A percentile compares a stretch with the other conserved stretches of the same genome.
These are phyloP conservation scores for Penicillium sp. DNA, from an alignment of 2,329 filamentous ascomycete genomes.

Conservation along the genomic window DNA sequence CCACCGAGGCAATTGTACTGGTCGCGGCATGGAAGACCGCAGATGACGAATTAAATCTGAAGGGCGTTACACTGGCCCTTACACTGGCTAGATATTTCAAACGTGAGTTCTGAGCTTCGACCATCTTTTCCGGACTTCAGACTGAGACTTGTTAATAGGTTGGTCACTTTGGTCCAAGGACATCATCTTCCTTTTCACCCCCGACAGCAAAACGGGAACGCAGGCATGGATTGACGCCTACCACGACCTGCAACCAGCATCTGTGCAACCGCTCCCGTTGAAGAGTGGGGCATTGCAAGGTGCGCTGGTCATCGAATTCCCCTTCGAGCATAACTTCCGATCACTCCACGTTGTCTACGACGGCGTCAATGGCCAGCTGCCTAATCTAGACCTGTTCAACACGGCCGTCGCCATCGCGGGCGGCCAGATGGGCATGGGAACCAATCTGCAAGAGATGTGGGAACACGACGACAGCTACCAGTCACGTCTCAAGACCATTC, in stretches of 20 bases:
- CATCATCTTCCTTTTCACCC: slow-evolving; percentile 85
- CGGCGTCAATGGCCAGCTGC: slow-evolving; percentile 90
- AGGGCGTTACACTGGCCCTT: slow-evolving; percentile 80
- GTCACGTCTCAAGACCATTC: slow-evolving; percentile 81
- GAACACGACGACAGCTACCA: slow-evolving; percentile 72
- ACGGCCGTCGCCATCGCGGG: slow-evolving; percentile 83
- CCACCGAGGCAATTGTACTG: slow-evolving; percentile 93
- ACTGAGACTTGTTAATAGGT: slow-evolving; percentile 45
- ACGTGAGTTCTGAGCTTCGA: slow-evolving; percentile 46
- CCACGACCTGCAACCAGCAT: slow-evolving; percentile 76
- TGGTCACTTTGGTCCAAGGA: slow-evolving; percentile 99
- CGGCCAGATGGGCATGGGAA: slow-evolving; percentile 87
- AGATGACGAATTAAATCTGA: slow-evolving; percentile 74
- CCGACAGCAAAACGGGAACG: slow-evolving; percentile 83
- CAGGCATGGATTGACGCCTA: slow-evolving; percentile 99
- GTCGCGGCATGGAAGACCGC: slow-evolving; percentile 86
- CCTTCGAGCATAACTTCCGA: slow-evolving; percentile 79
- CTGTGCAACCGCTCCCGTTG: slow-evolving; percentile 73
- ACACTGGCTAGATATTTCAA: slow-evolving; percentile 94
- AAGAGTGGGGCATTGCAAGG: slow-evolving; percentile 94
- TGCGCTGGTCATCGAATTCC: slow-evolving; percentile 89
- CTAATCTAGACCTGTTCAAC: slow-evolving; percentile 94
- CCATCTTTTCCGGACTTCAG: background rate
- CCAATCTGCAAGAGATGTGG: slow-evolving; percentile 83
- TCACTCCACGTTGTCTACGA: slow-evolving; percentile 91